phyloP scores from a whole-genome alignment of 2,329 filamentous ascomycete species.

The Colletotrichum costaricense region DNA sequence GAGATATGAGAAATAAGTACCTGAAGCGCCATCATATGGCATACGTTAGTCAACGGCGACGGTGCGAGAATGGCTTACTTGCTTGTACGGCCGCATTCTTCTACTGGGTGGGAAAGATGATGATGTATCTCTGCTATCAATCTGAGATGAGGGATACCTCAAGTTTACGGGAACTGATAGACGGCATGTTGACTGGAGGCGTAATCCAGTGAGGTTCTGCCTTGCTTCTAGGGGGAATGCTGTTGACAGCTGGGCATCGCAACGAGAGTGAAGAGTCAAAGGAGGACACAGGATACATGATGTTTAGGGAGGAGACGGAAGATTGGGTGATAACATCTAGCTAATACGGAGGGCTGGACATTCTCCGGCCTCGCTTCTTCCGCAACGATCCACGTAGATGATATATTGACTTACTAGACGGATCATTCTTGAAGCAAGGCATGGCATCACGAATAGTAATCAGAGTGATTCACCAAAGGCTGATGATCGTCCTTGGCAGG shows the following conservation, averaged over 20 bases:
- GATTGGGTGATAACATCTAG: neutral
- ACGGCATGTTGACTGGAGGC: neutral
- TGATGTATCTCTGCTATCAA: too few relatives aligned
- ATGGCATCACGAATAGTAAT: neutral
- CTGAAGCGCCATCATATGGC: too few relatives aligned
- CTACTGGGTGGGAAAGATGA: too few relatives aligned
- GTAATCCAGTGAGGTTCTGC: neutral
- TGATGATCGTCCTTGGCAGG: neutral
- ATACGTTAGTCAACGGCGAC: too few relatives aligned
- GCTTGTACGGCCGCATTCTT: too few relatives aligned
- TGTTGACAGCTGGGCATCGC: neutral
- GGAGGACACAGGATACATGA: too few relatives aligned
- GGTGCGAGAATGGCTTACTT: too few relatives aligned
- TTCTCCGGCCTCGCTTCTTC: neutral
- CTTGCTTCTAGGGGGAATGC: neutral
- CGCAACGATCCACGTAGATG: neutral
- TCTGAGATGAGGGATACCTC: too few relatives aligned
- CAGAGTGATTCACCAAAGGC: neutral
- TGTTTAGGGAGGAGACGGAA: neutral
- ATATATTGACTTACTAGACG: neutral
- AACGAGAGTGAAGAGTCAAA: neutral
- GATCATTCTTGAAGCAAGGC: neutral
- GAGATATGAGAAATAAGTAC: too few relatives aligned
- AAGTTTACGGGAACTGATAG: neutral
- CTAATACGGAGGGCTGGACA: neutral